Evolutionary conservation across 179 eudicot species (phyloP).

Genomic region (Patellifolia procumbens): DNA sequence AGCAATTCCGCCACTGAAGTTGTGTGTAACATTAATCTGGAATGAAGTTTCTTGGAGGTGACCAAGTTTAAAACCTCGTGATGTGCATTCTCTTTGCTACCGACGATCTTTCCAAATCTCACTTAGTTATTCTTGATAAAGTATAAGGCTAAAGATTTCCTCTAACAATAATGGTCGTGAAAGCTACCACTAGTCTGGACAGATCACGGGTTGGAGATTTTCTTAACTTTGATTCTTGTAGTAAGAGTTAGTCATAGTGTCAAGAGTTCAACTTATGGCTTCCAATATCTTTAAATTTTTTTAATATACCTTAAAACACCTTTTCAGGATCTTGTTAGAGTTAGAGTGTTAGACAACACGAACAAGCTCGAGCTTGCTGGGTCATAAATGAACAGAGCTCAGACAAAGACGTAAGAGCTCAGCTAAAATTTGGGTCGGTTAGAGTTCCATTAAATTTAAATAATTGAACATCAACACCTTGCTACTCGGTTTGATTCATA

Average conservation of each 20-base stretch:
- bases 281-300: too few relatives aligned
- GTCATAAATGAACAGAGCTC: too few relatives aligned
- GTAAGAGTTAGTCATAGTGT: not conserved
- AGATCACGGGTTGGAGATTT: not conserved
- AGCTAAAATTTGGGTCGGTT: too few relatives aligned
- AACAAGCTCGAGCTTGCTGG: not conserved
- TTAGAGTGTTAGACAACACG: too few relatives aligned
- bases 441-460: too few relatives aligned
- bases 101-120: not conserved
- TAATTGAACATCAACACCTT: too few relatives aligned
- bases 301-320: too few relatives aligned
- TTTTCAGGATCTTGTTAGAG: too few relatives aligned
- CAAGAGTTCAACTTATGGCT: conserved; percentile 1
- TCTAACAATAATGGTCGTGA: not conserved
- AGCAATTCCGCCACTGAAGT: not conserved
- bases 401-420: too few relatives aligned
- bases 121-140: not conserved
- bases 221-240: not conserved
- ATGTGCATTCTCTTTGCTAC: not conserved
- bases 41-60: not conserved
- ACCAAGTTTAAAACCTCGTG: not conserved
- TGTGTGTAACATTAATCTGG: not conserved
- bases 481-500: not conserved
- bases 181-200: not conserved
- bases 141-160: not conserved